Evolutionary conservation across 2,329 filamentous ascomycete species (phyloP).

Genomic region (Whalleya microplaca): DNA sequence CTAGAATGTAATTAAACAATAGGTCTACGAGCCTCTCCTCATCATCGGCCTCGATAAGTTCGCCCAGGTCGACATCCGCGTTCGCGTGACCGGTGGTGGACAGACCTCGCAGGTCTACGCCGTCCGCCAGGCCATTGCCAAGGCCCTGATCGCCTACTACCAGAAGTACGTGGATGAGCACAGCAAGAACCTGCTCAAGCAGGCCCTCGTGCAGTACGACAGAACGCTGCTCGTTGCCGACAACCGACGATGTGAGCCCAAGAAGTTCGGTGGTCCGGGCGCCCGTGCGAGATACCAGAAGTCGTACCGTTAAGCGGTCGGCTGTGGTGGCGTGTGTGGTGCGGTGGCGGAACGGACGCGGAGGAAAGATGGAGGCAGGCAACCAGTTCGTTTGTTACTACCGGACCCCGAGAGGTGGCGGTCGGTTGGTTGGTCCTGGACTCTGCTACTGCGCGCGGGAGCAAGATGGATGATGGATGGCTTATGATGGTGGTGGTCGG

Average conservation of each 20-base stretch:
- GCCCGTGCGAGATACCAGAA: conserved; percentile 98
- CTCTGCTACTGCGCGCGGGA: conserved; percentile 27
- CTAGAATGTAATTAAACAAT: conserved; percentile 37
- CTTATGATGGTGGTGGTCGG: conserved; percentile 37
- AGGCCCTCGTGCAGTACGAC: conserved; percentile 94
- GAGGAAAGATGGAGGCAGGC: conserved; percentile 22
- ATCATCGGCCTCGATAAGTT: conserved; percentile 98
- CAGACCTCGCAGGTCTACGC: conserved; percentile 98
- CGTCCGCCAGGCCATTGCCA: conserved; percentile 98
- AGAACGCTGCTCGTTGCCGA: conserved; percentile 97
- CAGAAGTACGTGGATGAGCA: conserved; percentile 99
- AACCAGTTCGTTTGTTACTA: conserved; percentile 42
- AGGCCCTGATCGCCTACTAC: conserved; percentile 98
- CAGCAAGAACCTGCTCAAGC: conserved; percentile 99
- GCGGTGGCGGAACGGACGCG: conserved; percentile 19
- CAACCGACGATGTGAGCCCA: conserved; percentile 98
- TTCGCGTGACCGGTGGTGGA: conserved; percentile 95
- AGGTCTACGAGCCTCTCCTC: conserved; percentile 98
- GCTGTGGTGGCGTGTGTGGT: conserved; percentile 8
- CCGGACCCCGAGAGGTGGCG: conserved; percentile 20
- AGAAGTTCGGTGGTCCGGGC: conserved; percentile 95
- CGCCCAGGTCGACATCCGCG: conserved; percentile 93
- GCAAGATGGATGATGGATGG: conserved; percentile 23
- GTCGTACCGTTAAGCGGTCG: conserved; percentile 85
- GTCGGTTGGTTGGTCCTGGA: conserved; percentile 25